These are phyloP conservation scores for Lanzia echinophila DNA, from an alignment of 2,329 filamentous ascomycete species.

Conservation along the genomic window DNA sequence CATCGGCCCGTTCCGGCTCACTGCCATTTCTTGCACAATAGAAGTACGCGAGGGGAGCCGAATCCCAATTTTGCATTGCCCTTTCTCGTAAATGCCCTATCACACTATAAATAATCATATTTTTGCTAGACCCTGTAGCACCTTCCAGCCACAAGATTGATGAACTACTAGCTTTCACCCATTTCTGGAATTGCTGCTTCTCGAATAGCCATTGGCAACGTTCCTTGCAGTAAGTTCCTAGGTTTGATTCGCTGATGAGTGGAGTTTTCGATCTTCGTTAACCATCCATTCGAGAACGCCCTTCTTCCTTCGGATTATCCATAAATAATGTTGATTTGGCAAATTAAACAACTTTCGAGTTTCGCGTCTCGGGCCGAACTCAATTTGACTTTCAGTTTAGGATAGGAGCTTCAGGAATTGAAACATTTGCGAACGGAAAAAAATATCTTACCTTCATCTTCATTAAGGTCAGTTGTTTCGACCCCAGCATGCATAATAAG, in stretches of 20 bases:
- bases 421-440: too few species aligned
- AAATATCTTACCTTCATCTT: too few species aligned
- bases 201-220: slow-evolving; percentile 20
- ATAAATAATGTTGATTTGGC: background rate
- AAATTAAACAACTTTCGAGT: too few species aligned
- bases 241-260: background rate
- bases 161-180: slow-evolving; percentile 26
- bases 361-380: too few species aligned
- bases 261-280: background rate
- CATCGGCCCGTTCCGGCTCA: slow-evolving; percentile 22
- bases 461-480: too few species aligned
- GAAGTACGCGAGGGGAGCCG: slow-evolving; percentile 19
- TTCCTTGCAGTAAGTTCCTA: slow-evolving; percentile 11
- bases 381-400: too few species aligned
- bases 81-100: slow-evolving; percentile 9
- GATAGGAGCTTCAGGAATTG: too few species aligned
- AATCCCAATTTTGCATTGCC: background rate
- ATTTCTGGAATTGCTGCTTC: slow-evolving; percentile 22
- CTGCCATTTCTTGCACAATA: slow-evolving; percentile 25
- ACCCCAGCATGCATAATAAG: too few species aligned
- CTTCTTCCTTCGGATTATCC: background rate
- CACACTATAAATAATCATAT: slow-evolving; percentile 23
- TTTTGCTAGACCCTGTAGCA: slow-evolving; percentile 31
- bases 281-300: background rate
- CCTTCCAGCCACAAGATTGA: slow-evolving; percentile 33